Conservation (phyloP, 352 stramenopile genomes). For the Phytophthora nicotianae region DNA sequence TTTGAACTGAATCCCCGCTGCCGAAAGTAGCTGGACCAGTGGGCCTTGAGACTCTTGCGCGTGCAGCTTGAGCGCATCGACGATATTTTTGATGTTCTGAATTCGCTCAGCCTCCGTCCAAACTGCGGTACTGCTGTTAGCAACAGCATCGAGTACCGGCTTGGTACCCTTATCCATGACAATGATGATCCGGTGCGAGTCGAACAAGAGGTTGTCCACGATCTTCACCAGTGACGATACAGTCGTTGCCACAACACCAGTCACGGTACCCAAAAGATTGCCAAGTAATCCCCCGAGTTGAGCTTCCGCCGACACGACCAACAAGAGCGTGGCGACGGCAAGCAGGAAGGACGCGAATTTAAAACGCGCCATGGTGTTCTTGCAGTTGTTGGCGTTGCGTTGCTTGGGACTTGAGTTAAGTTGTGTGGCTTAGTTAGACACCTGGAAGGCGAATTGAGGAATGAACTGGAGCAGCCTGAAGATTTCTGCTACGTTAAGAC, state of each 20-base stretch:
- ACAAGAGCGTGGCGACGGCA: background rate
- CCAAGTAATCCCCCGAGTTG: constrained; percentile 6
- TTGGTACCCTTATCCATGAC: constrained; percentile 18
- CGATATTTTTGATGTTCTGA: constrained; percentile 27
- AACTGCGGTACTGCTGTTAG: constrained; percentile 17
- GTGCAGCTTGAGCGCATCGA: constrained; percentile 25
- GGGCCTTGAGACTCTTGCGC: constrained; percentile 12
- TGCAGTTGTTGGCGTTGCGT: background rate
- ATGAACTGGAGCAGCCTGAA: constrained; percentile 24
- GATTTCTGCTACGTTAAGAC: background rate
- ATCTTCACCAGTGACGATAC: constrained; percentile 26
- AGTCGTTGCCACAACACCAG: background rate
- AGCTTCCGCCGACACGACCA: constrained; percentile 16
- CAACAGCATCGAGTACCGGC: constrained; percentile 3
- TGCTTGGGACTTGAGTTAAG: constrained; percentile 3
- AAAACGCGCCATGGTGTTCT: constrained; percentile 24
- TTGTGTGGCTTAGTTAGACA: constrained; percentile 27
- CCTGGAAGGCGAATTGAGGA: constrained; percentile 41
- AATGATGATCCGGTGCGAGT: constrained; percentile 25
- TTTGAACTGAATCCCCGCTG: constrained; percentile 7
- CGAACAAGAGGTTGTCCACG: constrained; percentile 7
- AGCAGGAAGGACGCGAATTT: constrained; percentile 18
- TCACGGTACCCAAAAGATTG: constrained; percentile 9
- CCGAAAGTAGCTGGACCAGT: constrained; percentile 16
- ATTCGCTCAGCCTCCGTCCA: constrained; percentile 26